Percentiles rank a stretch among this genome's conserved stretches.
phyloP scores from a whole-genome alignment of 2,329 filamentous ascomycete species.

The Fusarium sp. region DNA sequence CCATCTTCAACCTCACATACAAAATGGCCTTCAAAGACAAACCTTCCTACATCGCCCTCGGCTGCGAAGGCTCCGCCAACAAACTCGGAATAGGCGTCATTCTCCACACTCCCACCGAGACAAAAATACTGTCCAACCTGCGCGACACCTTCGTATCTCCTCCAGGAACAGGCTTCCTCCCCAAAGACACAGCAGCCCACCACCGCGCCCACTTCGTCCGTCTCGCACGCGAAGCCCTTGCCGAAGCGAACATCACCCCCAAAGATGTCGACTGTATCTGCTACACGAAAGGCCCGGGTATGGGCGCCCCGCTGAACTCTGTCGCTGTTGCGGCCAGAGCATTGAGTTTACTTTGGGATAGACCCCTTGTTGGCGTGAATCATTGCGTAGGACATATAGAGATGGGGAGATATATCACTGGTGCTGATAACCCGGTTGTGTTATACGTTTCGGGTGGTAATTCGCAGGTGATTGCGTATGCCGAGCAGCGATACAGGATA shows the following conservation, averaged over 20 bases:
- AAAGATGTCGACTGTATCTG: constrained; percentile 88
- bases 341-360: constrained; percentile 83
- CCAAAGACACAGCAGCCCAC: constrained; percentile 94
- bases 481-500: constrained; percentile 92
- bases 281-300: constrained; percentile 94
- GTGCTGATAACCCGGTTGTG: constrained; percentile 90
- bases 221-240: constrained; percentile 82
- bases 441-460: constrained; percentile 96
- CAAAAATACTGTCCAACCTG: constrained; percentile 86
- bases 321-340: constrained; percentile 88
- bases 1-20: constrained; percentile 9
- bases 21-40: constrained; percentile 44
- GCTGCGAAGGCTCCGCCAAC: constrained; percentile 92
- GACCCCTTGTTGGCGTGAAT: constrained; percentile 93
- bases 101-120: constrained; percentile 69
- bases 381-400: constrained; percentile 99
- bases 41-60: constrained; percentile 62
- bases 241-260: constrained; percentile 69
- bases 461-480: constrained; percentile 97
- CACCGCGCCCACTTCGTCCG: constrained; percentile 86
- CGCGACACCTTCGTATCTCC: constrained; percentile 93
- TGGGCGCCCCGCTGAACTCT: constrained; percentile 91
- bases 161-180: constrained; percentile 92
- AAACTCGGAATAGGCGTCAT: constrained; percentile 96
- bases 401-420: constrained; percentile 95